Evolutionary conservation across 2,329 filamentous ascomycete species (phyloP).

Genomic region (Polychaeton citri): DNA sequence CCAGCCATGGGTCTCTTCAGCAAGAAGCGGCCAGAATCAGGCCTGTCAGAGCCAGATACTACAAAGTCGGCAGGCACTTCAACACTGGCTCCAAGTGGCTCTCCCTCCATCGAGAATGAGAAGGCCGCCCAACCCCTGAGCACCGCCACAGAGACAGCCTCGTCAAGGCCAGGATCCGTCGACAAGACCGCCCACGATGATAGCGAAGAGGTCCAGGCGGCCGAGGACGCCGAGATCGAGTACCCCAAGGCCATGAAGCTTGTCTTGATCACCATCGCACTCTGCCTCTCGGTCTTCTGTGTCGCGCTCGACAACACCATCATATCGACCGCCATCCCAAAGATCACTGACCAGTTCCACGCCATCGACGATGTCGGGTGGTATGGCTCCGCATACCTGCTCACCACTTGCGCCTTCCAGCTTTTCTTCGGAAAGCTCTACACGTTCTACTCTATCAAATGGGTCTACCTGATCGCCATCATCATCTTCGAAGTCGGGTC

Average conservation of each 20-base stretch:
- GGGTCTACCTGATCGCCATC: slow-evolving; percentile 27
- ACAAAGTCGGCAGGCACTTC: not conserved
- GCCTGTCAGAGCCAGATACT: not conserved
- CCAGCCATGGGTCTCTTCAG: not conserved
- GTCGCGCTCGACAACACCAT: slow-evolving; percentile 32
- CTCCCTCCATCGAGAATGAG: not conserved
- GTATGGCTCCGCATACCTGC: slow-evolving; percentile 34
- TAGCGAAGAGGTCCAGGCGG: not conserved
- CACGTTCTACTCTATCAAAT: slow-evolving; percentile 35
- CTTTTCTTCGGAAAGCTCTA: slow-evolving; percentile 35
- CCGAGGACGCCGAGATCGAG: slow-evolving; percentile 5
- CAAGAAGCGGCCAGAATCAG: not conserved
- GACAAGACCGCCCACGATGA: not conserved
- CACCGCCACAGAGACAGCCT: not conserved
- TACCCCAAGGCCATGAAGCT: slow-evolving; percentile 23
- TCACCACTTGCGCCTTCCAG: slow-evolving; percentile 29
- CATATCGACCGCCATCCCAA: slow-evolving; percentile 34
- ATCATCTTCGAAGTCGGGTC: slow-evolving; percentile 39
- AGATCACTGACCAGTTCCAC: slow-evolving; percentile 35
- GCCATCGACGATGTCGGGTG: slow-evolving; percentile 33
- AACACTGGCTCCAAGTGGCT: not conserved
- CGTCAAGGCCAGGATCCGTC: not conserved
- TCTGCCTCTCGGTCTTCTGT: slow-evolving; percentile 23
- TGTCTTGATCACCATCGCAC: slow-evolving; percentile 21
- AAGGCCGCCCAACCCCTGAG: not conserved